phyloP scores from a whole-genome alignment of 805 yeast species.

The Ogataea corticis region DNA sequence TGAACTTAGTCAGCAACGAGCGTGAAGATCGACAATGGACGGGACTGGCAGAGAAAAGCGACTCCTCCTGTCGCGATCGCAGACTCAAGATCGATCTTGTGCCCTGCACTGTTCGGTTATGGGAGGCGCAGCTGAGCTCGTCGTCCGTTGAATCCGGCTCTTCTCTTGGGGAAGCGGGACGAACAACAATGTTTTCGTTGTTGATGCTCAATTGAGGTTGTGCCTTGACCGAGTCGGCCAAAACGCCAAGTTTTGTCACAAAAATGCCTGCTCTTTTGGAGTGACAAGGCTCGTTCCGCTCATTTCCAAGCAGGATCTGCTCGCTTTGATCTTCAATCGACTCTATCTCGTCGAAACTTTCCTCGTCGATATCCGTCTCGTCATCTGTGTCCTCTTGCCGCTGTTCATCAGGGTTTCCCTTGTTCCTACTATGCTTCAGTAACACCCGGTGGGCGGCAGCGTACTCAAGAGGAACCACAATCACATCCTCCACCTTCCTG shows the following conservation, averaged over 20 bases:
- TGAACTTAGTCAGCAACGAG: constrained; percentile 15
- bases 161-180: not conserved
- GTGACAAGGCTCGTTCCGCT: not conserved
- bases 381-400: constrained; percentile 5
- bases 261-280: constrained; percentile 5
- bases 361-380: constrained; percentile 5
- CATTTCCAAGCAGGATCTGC: not conserved
- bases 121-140: not conserved
- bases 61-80: constrained; percentile 2
- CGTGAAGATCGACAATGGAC: constrained; percentile 7
- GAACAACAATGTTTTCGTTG: constrained; percentile 9
- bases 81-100: constrained; percentile 3
- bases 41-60: not conserved
- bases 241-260: constrained; percentile 21
- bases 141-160: not conserved
- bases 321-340: constrained; percentile 4
- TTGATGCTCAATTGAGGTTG: constrained; percentile 21
- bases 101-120: not conserved
- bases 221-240: constrained; percentile 24
- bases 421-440: not conserved
- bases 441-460: constrained; percentile 10
- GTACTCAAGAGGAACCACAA: constrained; percentile 21
- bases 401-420: not conserved
- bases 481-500: constrained; percentile 17
- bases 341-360: constrained; percentile 5